Percentiles rank a stretch among this genome's conserved stretches.
Conservation (phyloP, 2,329 filamentous ascomycete species). For the Aschersonia sp. region DNA sequence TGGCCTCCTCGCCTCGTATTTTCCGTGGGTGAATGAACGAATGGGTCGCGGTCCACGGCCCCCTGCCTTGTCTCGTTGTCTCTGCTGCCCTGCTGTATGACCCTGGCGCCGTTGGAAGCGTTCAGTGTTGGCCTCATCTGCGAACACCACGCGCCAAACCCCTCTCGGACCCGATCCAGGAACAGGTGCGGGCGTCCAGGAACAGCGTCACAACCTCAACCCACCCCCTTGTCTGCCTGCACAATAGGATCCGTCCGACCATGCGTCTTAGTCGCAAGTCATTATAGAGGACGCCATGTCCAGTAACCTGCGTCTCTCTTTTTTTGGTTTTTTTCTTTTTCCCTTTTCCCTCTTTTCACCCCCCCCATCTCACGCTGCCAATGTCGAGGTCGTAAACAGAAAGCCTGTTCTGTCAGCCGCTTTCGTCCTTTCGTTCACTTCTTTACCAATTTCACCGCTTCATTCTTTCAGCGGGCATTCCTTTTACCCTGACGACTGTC, state of each 20-base stretch:
- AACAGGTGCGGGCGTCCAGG: not conserved
- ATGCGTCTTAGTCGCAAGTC: not conserved
- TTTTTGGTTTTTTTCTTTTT: not conserved
- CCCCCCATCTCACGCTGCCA: slow-evolving; percentile 25
- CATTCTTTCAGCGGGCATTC: slow-evolving; percentile 83
- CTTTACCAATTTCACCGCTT: slow-evolving; percentile 47
- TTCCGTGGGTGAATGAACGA: not conserved
- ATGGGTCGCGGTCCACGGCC: too few species aligned
- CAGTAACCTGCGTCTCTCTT: slow-evolving; percentile 15
- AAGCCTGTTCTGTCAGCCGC: slow-evolving; percentile 25
- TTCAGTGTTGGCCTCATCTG: too few species aligned
- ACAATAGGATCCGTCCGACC: not conserved
- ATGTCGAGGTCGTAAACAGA: slow-evolving; percentile 35
- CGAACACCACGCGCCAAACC: not conserved
- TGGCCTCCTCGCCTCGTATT: not conserved
- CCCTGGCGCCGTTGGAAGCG: too few species aligned
- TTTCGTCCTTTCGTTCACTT: slow-evolving; percentile 36
- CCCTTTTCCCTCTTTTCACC: slow-evolving; percentile 18
- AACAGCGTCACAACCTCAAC: not conserved
- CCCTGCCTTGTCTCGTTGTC: not conserved
- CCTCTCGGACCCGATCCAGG: not conserved
- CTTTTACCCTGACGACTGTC: slow-evolving; percentile 24
- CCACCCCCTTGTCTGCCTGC: not conserved
- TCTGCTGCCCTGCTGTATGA: not conserved
- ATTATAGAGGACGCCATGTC: not conserved